Conservation (phyloP, 257 asterid genomes). For the Scutellaria minor region DNA sequence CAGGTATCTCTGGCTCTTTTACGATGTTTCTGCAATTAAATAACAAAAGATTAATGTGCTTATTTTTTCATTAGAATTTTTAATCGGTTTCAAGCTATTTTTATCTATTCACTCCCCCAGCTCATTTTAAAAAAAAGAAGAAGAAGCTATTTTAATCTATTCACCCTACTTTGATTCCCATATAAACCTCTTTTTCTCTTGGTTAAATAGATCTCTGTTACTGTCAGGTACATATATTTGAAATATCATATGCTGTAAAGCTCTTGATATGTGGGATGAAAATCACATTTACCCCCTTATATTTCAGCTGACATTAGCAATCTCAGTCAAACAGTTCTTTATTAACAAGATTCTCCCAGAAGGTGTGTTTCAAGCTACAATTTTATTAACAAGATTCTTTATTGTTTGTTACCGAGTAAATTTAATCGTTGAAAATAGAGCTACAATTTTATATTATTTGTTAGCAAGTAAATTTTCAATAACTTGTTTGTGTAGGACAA, state of each 20-base stretch:
- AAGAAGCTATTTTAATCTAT: not conserved
- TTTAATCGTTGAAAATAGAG: not conserved
- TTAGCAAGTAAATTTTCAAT: too few species aligned
- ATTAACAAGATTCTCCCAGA: constrained; percentile 12
- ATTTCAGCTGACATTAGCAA: constrained; percentile 14
- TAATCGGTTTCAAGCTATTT: not conserved
- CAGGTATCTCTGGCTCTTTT: not conserved
- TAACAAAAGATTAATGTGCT: not conserved
- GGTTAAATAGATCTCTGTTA: not conserved
- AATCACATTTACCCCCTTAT: not conserved
- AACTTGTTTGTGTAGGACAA: not conserved
- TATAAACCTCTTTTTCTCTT: not conserved
- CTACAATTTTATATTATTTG: not conserved
- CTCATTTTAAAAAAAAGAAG: too few species aligned
- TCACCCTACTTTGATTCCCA: not conserved
- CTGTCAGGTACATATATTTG: not conserved
- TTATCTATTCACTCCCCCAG: not conserved
- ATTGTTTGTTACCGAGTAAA: not conserved
- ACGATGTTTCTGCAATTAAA: not conserved
- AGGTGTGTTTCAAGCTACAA: not conserved
- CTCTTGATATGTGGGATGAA: not conserved
- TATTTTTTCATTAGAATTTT: not conserved
- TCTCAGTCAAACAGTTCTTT: not conserved
- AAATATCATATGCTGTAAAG: constrained; percentile 8
- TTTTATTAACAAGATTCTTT: too few species aligned